Evolutionary conservation across 441 rosid species (phyloP).

Genomic region (Gossypium schwendimanii): DNA sequence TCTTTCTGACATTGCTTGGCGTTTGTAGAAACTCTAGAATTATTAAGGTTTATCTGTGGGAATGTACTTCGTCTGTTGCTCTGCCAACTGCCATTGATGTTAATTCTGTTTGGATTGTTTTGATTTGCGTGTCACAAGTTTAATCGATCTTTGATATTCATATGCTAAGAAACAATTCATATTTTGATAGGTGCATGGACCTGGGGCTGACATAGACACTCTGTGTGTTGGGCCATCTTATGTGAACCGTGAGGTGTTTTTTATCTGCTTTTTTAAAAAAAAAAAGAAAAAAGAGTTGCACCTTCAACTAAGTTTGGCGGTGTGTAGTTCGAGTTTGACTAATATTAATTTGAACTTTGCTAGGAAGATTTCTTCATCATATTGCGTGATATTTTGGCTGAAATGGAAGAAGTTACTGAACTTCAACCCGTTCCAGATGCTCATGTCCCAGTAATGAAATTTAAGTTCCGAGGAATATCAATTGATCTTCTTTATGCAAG

Average conservation of each 20-base stretch:
- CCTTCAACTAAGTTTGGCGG: not conserved
- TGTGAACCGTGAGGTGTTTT: slow-evolving; percentile 56
- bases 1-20: not conserved
- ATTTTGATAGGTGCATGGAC: slow-evolving; percentile 53
- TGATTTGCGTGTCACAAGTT: not conserved
- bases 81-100: not conserved
- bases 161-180: not conserved
- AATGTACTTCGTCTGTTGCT: not conserved
- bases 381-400: slow-evolving; percentile 45
- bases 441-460: slow-evolving; percentile 72
- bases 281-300: not conserved
- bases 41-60: not conserved
- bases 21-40: not conserved
- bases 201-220: slow-evolving; percentile 63
- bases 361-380: slow-evolving; percentile 63
- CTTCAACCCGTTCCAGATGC: slow-evolving; percentile 70
- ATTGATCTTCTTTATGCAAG: slow-evolving; percentile 70
- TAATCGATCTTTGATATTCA: not conserved
- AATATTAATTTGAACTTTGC: not conserved
- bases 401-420: slow-evolving; percentile 60
- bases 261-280: not conserved
- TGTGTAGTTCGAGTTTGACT: not conserved
- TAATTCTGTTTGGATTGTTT: not conserved
- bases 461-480: slow-evolving; percentile 60
- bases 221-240: slow-evolving; percentile 70